Evolutionary conservation across 495 filamentous ascomycete genomes (phyloP), one percentile per base, ranked within the genome.

Genomic region (Immersiella caudata): DNA sequence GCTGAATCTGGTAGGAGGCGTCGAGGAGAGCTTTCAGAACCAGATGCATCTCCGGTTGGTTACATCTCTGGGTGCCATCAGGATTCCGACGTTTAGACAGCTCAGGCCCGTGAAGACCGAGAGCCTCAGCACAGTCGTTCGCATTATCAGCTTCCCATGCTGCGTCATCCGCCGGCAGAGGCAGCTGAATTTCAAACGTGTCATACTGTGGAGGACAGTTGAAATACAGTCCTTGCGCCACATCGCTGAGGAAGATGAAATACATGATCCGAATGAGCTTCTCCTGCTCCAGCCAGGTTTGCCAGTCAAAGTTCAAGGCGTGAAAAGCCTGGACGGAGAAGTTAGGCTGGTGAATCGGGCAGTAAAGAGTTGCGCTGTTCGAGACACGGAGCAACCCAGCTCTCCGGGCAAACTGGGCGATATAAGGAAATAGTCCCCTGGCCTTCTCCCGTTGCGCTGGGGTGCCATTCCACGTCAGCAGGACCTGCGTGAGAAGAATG

Each of bases 271-370:
- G 81, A 16, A 84, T 84, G 51, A 87, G 82, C 71, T 86, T 87
- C 74, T 91, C 89, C 66, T 91, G 89, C 70, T 89, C 87, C 26
- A 89, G 77, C 89, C 89, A 91, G 18, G 78, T 70, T 21, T 61
- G 62, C 89, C 89, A 91, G 67, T 86, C 77, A 67, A 87, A 90
- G 35, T 70, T 72, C 5, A 76, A 70, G 20, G 73, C 58, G 35
- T 75, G 75, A 20, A 80, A 69, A 11, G 73, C 72, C 27, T 81
- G 75, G 2, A 70, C 57, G 7, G 72, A 60, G 6, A 83, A 78
- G 66, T 79, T 74, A 12, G 76, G 72, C 59, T 83, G 81, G 62
- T 85, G 82, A 18, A 83, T 70, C n/a, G 77, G 73, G 60, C 82
- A 84, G 71, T 72, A 75, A 7, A 77, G 63, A 22, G 69, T 54